Evolutionary conservation across 352 stramenopile genomes (phyloP).

Genomic region (Peronospora belbahrii): DNA sequence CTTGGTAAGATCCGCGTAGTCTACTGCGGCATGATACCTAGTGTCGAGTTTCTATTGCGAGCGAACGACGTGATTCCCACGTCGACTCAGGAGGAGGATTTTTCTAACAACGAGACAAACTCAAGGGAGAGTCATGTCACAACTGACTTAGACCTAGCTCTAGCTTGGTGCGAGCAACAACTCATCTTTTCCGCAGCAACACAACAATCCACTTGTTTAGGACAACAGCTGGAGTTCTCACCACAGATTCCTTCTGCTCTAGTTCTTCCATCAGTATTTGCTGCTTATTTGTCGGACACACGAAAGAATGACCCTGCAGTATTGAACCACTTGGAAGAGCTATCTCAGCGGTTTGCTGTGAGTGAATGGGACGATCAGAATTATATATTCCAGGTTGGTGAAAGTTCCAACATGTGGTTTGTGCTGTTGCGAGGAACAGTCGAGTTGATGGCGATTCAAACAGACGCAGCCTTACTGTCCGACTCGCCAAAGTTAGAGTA

Average conservation of each 20-base stretch:
- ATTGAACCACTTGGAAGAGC: slow-evolving; percentile 18
- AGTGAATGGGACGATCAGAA: slow-evolving; percentile 26
- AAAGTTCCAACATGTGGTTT: slow-evolving; percentile 37
- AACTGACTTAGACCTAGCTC: slow-evolving; percentile 39
- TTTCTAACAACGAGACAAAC: slow-evolving; percentile 2
- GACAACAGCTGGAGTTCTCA: slow-evolving; percentile 13
- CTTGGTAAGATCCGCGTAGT: slow-evolving; percentile 41
- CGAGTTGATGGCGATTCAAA: slow-evolving; percentile 29
- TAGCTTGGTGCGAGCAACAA: slow-evolving; percentile 64
- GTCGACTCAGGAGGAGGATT: background rate
- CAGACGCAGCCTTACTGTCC: slow-evolving; percentile 9
- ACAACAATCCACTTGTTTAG: slow-evolving; percentile 32
- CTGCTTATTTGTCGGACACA: slow-evolving; percentile 30
- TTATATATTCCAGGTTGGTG: slow-evolving; percentile 34
- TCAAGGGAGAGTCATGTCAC: slow-evolving; percentile 30
- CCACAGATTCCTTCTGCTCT: slow-evolving; percentile 26
- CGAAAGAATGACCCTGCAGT: slow-evolving; percentile 10
- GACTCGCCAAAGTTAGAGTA: slow-evolving; percentile 16
- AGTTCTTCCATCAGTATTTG: slow-evolving; percentile 34
- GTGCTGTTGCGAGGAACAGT: slow-evolving; percentile 46
- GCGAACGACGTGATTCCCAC: slow-evolving; percentile 44
- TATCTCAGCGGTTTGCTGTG: slow-evolving; percentile 32
- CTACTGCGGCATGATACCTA: slow-evolving; percentile 54
- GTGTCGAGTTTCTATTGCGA: slow-evolving; percentile 47
- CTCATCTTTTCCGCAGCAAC: slow-evolving; percentile 39